Evolutionary conservation across 2,329 filamentous ascomycete genomes (phyloP).

Genomic region (Lomentospora prolificans): DNA sequence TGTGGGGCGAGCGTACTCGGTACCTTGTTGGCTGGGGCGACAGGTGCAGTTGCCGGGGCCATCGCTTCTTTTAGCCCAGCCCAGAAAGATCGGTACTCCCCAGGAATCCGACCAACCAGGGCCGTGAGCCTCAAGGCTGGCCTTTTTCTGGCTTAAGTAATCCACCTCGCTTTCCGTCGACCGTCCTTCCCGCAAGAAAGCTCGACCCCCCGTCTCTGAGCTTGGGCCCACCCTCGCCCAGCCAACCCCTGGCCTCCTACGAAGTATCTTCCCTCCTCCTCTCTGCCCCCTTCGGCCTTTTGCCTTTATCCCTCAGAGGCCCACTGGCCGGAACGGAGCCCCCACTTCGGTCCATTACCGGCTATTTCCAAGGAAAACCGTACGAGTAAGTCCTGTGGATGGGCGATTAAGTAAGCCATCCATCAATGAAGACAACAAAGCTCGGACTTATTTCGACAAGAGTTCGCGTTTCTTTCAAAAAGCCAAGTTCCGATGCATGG

Average conservation of each 20-base stretch:
- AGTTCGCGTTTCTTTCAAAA: too few species aligned
- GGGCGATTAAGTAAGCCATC: neutral
- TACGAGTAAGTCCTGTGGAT: neutral
- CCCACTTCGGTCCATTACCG: neutral
- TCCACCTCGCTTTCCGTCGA: too few species aligned
- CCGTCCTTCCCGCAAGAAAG: too few species aligned
- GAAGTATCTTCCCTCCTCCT: neutral
- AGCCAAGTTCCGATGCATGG: too few species aligned
- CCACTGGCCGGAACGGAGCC: neutral
- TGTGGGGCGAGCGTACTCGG: slow-evolving; percentile 3
- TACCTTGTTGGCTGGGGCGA: slow-evolving; percentile 6
- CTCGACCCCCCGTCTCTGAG: neutral
- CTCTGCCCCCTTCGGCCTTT: neutral
- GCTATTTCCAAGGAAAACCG: neutral
- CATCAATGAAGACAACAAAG: too few species aligned
- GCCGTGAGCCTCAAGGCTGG: neutral
- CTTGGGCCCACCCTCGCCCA: neutral
- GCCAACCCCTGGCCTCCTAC: neutral
- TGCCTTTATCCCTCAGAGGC: too few species aligned
- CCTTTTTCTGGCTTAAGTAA: neutral
- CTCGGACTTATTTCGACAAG: neutral
- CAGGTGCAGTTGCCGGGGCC: slow-evolving; percentile 5
- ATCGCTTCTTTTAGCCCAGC: neutral
- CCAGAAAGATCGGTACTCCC: neutral
- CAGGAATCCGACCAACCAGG: slow-evolving; percentile 1